These are phyloP conservation scores for Ogataea haglerorum DNA, from an alignment of 805 yeast genomes.

Conservation along the genomic window DNA sequence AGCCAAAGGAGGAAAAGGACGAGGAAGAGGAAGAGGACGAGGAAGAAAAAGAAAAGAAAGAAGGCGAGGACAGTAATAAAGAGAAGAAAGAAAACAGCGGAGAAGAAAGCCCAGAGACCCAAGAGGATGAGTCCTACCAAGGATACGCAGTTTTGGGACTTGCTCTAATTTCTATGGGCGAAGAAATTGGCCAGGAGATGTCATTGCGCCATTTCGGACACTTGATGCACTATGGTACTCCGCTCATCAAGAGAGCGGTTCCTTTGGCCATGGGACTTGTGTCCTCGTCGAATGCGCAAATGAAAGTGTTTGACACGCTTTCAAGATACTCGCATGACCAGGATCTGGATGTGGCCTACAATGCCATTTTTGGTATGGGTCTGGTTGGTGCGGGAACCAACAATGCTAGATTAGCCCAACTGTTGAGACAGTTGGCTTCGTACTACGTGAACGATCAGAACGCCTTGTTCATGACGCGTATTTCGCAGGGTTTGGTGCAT, in stretches of 20 bases:
- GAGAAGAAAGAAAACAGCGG: slow-evolving; percentile 31
- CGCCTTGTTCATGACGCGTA: slow-evolving; percentile 85
- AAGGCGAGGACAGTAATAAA: slow-evolving; percentile 22
- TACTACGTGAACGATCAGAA: slow-evolving; percentile 90
- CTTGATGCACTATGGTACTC: slow-evolving; percentile 95
- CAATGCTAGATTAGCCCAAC: slow-evolving; percentile 95
- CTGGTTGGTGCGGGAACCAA: slow-evolving; percentile 98
- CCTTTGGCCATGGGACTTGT: slow-evolving; percentile 98
- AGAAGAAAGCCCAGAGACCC: slow-evolving; percentile 30
- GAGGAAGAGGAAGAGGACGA: slow-evolving; percentile 63
- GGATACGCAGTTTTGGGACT: slow-evolving; percentile 93
- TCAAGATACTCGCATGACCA: slow-evolving; percentile 96
- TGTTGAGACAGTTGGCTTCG: slow-evolving; percentile 89
- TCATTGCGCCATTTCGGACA: slow-evolving; percentile 95
- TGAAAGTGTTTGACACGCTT: slow-evolving; percentile 94
- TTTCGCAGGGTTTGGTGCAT: slow-evolving; percentile 93
- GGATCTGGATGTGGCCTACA: slow-evolving; percentile 89
- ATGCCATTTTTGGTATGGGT: slow-evolving; percentile 96
- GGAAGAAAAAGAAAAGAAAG: slow-evolving; percentile 31
- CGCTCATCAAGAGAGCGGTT: slow-evolving; percentile 86
- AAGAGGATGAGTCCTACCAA: slow-evolving; percentile 58
- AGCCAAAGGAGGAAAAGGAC: slow-evolving; percentile 52
- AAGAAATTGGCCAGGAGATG: slow-evolving; percentile 97
- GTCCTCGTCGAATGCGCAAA: slow-evolving; percentile 90
- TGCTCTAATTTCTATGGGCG: slow-evolving; percentile 95